Evolutionary conservation across 768 basidiomycete species (phyloP), one percentile per base, ranked within the genome.

Genomic region (Leucogyrophana mollusca): DNA sequence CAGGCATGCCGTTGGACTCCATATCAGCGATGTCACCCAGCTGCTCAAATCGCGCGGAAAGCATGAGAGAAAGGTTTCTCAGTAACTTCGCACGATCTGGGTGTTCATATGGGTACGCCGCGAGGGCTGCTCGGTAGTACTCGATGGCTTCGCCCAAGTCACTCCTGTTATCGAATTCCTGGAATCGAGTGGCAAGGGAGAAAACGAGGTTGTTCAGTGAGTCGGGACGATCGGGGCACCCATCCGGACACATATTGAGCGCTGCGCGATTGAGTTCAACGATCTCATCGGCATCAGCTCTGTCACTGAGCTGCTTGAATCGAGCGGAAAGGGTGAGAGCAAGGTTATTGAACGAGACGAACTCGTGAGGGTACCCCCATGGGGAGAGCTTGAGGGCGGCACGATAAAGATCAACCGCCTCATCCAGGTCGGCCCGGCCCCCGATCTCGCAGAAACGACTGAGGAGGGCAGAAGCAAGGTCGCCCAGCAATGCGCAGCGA

Each of bases 71-170:
- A n/a, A n/a, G n/a, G n/a, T n/a, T n/a, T n/a, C n/a, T n/a, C n/a
- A n/a, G n/a, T n/a, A n/a, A n/a, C n/a, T n/a, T n/a, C n/a, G n/a
- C n/a, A n/a, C n/a, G n/a, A n/a, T n/a, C n/a, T n/a, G n/a, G n/a
- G 36, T 54, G 45, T 1, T 32, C 25, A 9, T 25, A 10, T 14
- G 58, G 52, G 23, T 50, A 50, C 30, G 45, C n/a, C 1, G 46
- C 46, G 17, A 53, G 22, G 11, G 59, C 54, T 11, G 25, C 37
- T 20, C 52, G 52, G 30, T 52, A 35, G 52, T 57, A 54, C 14
- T 47, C 44, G 17, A 60, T 57, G 2, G 47, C 50, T n/a, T 61
- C 50, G 34, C 61, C 59, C 37, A 64, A 46, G 43, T 65, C 64
- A 34, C n/a, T 4, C 5, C 4, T 34, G 17, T 34, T 17, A 30